Evolutionary conservation across 352 stramenopile genomes (phyloP), one percentile per base, ranked within the genome.

Genomic region (Phytophthora citricola): DNA sequence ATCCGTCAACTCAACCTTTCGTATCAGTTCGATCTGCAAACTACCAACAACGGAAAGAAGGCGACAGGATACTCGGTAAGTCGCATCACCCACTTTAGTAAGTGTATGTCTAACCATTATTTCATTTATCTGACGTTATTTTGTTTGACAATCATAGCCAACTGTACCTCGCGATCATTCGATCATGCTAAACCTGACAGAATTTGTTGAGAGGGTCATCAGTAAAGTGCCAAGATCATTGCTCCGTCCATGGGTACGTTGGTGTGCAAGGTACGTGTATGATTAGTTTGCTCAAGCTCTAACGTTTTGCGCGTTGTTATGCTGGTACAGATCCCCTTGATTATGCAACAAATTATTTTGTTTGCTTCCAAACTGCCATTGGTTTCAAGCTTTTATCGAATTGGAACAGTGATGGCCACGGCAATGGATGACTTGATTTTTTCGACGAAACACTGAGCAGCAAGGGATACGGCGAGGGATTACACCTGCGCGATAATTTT

Each of bases 151-250:
- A 56, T 41, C 9, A 36, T 29, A 95, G 87, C 87, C 85, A 11
- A 74, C 58, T 22, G 69, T 93, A 2, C 69, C 82, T 38, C 81
- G 85, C 31, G 87, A 95, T 55, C 87, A 95, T 61, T 88, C 82
- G 0, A 93, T 93, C 39, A 81, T 93, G 75, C 69, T 93, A 11
- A 95, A 93, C 56, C 52, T 92, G 34, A 90, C 85, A 5, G 85
- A 93, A 57, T 91, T 93, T 63, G 46, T 89, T 27, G 83, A 92
- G 43, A 67, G 84, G 46, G 50, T 90, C 4, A 17, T 90, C 3
- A 71, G 72, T 15, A 77, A 74, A 40, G 24, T 88, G 0, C 50
- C 69, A 8, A 60, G 45, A 24, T 40, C 49, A 4, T 48, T 61
- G 1, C 46, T 91, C 7, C 47, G 58, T 36, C 60, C 74, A 26